Percentiles rank a stretch among this genome's conserved stretches.
Evolutionary conservation across 2,329 filamentous ascomycete species (phyloP).

Genomic region (Huntiella abstrusa): DNA sequence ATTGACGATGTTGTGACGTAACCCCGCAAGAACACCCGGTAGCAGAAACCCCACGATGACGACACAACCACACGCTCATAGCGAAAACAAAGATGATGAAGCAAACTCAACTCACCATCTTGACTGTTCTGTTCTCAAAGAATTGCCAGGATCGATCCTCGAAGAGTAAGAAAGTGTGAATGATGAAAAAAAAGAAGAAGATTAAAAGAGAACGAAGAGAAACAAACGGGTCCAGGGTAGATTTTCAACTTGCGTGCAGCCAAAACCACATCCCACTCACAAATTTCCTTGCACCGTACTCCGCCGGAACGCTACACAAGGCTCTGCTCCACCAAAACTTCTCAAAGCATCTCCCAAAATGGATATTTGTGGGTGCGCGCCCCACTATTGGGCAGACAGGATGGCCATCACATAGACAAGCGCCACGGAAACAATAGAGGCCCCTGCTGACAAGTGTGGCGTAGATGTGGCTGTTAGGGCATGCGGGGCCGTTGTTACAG

Average conservation of each 20-base stretch:
- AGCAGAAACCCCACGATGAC: too few relatives aligned
- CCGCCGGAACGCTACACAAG: conserved; percentile 11
- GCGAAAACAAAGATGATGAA: conserved; percentile 1
- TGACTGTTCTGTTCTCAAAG: conserved; percentile 28
- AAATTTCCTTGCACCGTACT: conserved; percentile 2
- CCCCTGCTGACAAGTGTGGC: neutral
- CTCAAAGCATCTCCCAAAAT: conserved; percentile 12
- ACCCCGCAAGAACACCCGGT: too few relatives aligned
- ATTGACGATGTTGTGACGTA: too few relatives aligned
- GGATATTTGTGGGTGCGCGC: conserved; percentile 27
- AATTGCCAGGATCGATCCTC: conserved; percentile 46
- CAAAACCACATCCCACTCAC: conserved; percentile 10
- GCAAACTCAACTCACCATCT: conserved; percentile 35
- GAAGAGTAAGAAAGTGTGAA: conserved; percentile 32
- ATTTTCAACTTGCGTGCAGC: conserved; percentile 9
- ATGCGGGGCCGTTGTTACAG: neutral
- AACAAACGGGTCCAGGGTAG: conserved; percentile 8
- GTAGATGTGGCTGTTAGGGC: conserved; percentile 9
- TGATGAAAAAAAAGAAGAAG: conserved; percentile 17
- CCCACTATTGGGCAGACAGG: conserved; percentile 12
- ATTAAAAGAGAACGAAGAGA: conserved; percentile 13
- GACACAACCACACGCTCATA: too few relatives aligned
- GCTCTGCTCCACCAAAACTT: neutral
- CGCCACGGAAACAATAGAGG: neutral
- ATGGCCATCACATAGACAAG: neutral